Evolutionary conservation across 192 early-diverging fungal genomes (phyloP).

Genomic region (Podila clonocystis): DNA sequence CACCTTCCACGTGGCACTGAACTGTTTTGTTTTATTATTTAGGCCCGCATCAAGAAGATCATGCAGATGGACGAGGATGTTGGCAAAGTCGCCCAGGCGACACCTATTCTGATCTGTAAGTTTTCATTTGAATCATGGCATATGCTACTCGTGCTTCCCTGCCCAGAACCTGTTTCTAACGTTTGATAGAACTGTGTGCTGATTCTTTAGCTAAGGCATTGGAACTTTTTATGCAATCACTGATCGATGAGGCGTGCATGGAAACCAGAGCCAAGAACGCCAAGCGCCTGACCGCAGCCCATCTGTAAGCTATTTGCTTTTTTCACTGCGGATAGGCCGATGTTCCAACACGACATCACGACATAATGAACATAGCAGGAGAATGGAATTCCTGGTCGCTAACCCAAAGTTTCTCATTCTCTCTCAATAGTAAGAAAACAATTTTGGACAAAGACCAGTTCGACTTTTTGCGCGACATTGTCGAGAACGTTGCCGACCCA

Average conservation of each 20-base stretch:
- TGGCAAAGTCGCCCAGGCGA: slow-evolving; percentile 97
- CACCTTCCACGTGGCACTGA: too few relatives aligned
- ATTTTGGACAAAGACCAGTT: slow-evolving; percentile 88
- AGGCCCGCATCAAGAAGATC: slow-evolving; percentile 99
- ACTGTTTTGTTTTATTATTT: slow-evolving; percentile 1
- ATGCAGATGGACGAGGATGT: slow-evolving; percentile 99
- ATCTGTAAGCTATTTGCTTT: slow-evolving; percentile 71
- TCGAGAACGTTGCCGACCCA: slow-evolving; percentile 84
- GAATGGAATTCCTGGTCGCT: not conserved
- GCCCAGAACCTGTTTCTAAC: not conserved
- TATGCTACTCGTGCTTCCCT: not conserved
- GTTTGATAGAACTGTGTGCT: slow-evolving; percentile 7
- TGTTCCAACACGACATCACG: not conserved
- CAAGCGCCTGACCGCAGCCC: slow-evolving; percentile 86
- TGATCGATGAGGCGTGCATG: slow-evolving; percentile 88
- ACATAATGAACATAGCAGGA: not conserved
- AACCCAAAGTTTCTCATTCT: slow-evolving; percentile 5
- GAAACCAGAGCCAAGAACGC: slow-evolving; percentile 81
- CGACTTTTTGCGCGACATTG: slow-evolving; percentile 93
- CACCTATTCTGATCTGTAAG: slow-evolving; percentile 93
- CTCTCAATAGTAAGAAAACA: slow-evolving; percentile 72
- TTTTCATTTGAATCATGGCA: not conserved
- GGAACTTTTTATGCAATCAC: slow-evolving; percentile 94
- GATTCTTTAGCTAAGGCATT: slow-evolving; percentile 81
- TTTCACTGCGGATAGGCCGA: not conserved